Percentiles rank a stretch among this genome's conserved stretches.
Conservation (phyloP, 2,329 filamentous ascomycete genomes). For the Fusarium xylarioides region DNA sequence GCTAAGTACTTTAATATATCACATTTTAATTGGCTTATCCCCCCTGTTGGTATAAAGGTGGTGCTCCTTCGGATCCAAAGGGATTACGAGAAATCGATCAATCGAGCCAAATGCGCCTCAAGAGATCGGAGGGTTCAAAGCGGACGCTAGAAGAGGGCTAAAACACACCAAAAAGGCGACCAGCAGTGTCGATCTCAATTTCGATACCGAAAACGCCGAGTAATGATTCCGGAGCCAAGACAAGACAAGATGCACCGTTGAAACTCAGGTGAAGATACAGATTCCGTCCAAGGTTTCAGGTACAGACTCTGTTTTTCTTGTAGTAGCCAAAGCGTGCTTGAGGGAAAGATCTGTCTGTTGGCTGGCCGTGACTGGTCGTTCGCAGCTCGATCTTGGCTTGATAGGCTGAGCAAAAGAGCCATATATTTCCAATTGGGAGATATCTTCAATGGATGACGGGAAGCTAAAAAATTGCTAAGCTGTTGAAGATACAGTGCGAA, state of each 20-base stretch:
- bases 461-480: background rate
- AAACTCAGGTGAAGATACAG: conserved; percentile 16
- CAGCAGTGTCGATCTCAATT: conserved; percentile 28
- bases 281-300: conserved; percentile 11
- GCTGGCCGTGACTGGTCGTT: background rate
- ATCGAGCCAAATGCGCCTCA: conserved; percentile 13
- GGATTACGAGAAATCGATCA: conserved; percentile 24
- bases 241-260: conserved; percentile 7
- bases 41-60: too few species aligned
- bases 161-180: conserved; percentile 20
- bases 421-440: conserved; percentile 7
- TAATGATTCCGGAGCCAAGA: conserved; percentile 20
- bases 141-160: conserved; percentile 12
- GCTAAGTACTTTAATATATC: too few species aligned
- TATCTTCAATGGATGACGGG: background rate
- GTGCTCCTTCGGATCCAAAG: too few species aligned
- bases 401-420: background rate
- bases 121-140: conserved; percentile 24
- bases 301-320: background rate
- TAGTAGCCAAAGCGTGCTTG: background rate
- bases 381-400: background rate
- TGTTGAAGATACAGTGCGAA: conserved; percentile 31
- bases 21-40: too few species aligned
- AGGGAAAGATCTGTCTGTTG: background rate
- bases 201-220: conserved; percentile 26